Evolutionary conservation across 1,284 basidiomycete genomes (phyloP).

Genomic region (Thecaphora thlaspeos): DNA sequence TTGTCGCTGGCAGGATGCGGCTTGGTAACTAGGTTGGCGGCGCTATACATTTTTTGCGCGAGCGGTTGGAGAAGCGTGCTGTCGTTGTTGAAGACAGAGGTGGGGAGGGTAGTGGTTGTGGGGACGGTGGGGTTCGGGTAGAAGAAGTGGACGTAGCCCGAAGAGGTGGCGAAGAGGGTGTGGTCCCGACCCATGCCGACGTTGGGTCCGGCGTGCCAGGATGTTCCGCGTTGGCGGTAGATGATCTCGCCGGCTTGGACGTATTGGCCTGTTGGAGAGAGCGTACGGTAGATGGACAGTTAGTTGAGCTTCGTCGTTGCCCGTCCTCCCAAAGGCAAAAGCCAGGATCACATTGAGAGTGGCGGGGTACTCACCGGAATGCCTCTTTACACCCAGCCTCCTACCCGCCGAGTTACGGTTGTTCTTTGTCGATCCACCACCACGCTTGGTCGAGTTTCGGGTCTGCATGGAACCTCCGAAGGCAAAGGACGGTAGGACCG

Average conservation of each 20-base stretch:
- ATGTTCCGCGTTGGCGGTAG: slow-evolving; percentile 53
- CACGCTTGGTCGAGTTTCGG: slow-evolving; percentile 57
- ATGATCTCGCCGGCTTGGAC: slow-evolving; percentile 54
- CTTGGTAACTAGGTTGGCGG: slow-evolving; percentile 18
- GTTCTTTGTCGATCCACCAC: slow-evolving; percentile 56
- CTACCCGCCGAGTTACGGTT: slow-evolving; percentile 56
- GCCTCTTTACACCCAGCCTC: slow-evolving; percentile 54
- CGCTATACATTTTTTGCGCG: not conserved
- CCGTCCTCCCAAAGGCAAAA: slow-evolving; percentile 2
- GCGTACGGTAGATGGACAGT: not conserved
- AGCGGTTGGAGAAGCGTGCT: slow-evolving; percentile 1
- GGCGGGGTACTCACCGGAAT: slow-evolving; percentile 24
- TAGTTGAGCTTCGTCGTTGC: too few relatives aligned
- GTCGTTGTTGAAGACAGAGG: slow-evolving; percentile 3
- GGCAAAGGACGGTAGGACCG: slow-evolving; percentile 37
- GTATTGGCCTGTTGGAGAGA: slow-evolving; percentile 29
- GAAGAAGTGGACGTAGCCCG: slow-evolving; percentile 56
- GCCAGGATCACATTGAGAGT: not conserved
- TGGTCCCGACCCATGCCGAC: slow-evolving; percentile 54
- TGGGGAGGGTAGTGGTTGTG: slow-evolving; percentile 14
- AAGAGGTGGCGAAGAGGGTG: slow-evolving; percentile 52
- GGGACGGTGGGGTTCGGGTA: slow-evolving; percentile 21
- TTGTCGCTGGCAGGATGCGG: slow-evolving; percentile 50
- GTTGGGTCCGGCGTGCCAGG: slow-evolving; percentile 55
- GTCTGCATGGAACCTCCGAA: slow-evolving; percentile 53